Evolutionary conservation across 192 early-diverging fungal species (phyloP).

Genomic region (Entomortierella lignicola): DNA sequence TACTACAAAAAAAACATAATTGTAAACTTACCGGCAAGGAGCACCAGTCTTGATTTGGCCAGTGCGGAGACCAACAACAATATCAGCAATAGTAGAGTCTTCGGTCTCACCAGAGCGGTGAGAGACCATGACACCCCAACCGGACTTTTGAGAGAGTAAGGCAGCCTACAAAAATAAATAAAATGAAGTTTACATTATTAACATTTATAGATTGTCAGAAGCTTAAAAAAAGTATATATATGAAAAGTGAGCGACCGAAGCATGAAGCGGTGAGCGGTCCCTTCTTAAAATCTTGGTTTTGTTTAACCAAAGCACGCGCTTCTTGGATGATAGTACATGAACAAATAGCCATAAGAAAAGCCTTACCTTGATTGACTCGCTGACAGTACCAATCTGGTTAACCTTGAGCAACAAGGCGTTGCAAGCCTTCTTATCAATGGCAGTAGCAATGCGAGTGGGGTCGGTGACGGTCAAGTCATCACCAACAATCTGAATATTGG

Average conservation of each 20-base stretch:
- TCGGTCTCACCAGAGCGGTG: conserved; percentile 99
- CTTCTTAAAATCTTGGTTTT: no score
- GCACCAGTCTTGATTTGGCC: conserved; percentile 99
- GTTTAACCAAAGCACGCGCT: no score
- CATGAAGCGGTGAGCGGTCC: no score
- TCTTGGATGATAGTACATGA: no score
- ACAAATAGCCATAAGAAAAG: no score
- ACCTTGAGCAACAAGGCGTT: conserved; percentile 97
- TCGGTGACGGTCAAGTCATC: conserved; percentile 99
- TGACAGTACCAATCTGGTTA: conserved; percentile 98
- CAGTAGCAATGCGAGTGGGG: conserved; percentile 89
- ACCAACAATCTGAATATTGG: conserved; percentile 92
- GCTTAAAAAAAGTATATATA: no score
- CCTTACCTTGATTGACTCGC: conserved; percentile 86
- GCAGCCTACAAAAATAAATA: conserved; percentile 63
- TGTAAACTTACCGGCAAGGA: conserved; percentile 70
- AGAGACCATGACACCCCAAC: conserved; percentile 99
- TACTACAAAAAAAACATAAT: background rate
- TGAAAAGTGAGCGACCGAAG: background rate
- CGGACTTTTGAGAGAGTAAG: conserved; percentile 78
- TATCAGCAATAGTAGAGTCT: conserved; percentile 93
- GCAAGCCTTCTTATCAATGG: conserved; percentile 94
- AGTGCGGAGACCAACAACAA: conserved; percentile 93
- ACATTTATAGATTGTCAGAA: no score
- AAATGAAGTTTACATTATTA: no score